Evolutionary conservation across 768 basidiomycete genomes (phyloP).

Genomic region (Termitomyces eurrhizus): DNA sequence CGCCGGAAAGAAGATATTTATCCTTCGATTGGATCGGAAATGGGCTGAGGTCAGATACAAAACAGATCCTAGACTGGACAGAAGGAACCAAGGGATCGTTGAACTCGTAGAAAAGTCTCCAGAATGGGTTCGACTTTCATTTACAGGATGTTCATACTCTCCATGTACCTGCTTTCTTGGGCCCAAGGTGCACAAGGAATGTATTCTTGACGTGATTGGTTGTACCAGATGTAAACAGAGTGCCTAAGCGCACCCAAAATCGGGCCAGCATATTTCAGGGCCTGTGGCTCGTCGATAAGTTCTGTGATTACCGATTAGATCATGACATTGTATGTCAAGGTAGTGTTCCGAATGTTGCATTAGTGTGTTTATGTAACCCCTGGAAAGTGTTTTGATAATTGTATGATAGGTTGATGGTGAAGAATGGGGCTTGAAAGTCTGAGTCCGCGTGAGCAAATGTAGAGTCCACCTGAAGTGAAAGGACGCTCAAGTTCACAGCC

Average conservation of each 20-base stretch:
- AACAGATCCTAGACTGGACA: not conserved
- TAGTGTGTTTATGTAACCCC: not conserved
- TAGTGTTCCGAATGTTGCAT: not conserved
- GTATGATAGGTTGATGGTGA: not conserved
- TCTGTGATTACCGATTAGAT: no score
- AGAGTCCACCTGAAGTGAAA: not conserved
- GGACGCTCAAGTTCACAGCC: not conserved
- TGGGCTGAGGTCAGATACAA: not conserved
- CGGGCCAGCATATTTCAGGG: no score
- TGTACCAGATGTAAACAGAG: no score
- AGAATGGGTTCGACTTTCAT: not conserved
- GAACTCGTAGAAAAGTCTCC: not conserved
- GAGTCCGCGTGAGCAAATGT: not conserved
- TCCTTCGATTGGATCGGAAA: not conserved
- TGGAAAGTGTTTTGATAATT: not conserved
- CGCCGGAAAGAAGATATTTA: not conserved
- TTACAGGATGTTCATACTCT: not conserved
- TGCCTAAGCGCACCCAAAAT: no score
- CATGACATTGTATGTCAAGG: not conserved
- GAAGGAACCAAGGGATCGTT: not conserved
- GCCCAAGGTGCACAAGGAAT: not conserved
- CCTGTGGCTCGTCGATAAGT: no score
- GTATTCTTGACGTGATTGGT: not conserved
- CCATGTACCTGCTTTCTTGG: no score
- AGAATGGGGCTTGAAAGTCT: not conserved